Percentiles rank a stretch among this genome's conserved stretches.
These are phyloP conservation scores for Trametes polyzona DNA, from an alignment of 1,284 basidiomycete genomes.

Conservation along the genomic window DNA sequence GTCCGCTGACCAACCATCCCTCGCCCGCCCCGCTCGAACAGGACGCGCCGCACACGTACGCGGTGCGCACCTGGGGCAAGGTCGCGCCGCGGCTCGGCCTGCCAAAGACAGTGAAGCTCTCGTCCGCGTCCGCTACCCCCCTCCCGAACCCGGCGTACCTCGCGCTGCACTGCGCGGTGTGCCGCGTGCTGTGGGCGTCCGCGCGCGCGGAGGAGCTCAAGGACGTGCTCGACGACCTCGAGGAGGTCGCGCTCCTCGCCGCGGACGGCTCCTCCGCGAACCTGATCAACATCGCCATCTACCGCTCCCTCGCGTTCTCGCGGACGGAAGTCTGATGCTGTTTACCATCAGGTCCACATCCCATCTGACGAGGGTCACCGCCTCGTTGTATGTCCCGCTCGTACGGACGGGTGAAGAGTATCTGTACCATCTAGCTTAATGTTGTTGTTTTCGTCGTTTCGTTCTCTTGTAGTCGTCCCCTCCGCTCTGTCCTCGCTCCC, in stretches of 20 bases:
- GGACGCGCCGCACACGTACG: slow-evolving; percentile 14
- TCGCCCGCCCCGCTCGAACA: not conserved
- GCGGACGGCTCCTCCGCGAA: slow-evolving; percentile 21
- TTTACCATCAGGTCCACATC: no score
- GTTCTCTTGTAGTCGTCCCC: not conserved
- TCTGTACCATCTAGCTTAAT: not conserved
- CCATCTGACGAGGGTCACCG: not conserved
- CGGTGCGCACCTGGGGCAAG: slow-evolving; percentile 24
- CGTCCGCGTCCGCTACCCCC: slow-evolving; percentile 4
- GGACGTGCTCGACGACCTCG: slow-evolving; percentile 22
- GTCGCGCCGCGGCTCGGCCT: slow-evolving; percentile 25
- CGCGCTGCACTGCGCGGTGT: slow-evolving; percentile 22
- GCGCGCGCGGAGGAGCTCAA: slow-evolving; percentile 23
- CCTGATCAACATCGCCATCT: slow-evolving; percentile 25
- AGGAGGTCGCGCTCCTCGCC: slow-evolving; percentile 22
- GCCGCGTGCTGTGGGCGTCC: slow-evolving; percentile 21
- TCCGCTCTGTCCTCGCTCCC: no score
- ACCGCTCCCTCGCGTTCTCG: slow-evolving; percentile 16
- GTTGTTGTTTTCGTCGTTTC: not conserved
- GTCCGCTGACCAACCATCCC: not conserved
- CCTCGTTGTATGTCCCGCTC: not conserved
- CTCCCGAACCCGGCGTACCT: slow-evolving; percentile 21
- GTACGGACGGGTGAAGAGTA: no score
- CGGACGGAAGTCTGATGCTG: not conserved
- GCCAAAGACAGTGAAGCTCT: slow-evolving; percentile 21